Conservation (phyloP, 495 filamentous ascomycete genomes). For the Daldinia decipiens region DNA sequence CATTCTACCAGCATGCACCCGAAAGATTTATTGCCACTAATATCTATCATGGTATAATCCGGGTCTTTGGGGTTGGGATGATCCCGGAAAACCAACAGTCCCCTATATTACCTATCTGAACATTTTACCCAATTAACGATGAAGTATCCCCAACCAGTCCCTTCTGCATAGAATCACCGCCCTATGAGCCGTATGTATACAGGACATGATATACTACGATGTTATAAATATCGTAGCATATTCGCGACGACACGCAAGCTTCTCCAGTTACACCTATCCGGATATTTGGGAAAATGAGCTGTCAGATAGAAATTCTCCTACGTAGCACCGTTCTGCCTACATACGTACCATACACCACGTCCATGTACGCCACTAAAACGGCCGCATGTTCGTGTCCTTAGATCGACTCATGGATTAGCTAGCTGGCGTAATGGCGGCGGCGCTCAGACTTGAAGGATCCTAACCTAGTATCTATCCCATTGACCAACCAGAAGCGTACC, state of each 20-base stretch:
- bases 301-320: slow-evolving; percentile 14
- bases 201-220: background rate
- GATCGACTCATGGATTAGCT: slow-evolving; percentile 36
- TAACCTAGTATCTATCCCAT: slow-evolving; percentile 21
- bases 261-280: slow-evolving; percentile 11
- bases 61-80: background rate
- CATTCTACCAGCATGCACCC: background rate
- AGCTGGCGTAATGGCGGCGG: slow-evolving; percentile 21
- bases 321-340: background rate
- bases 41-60: background rate
- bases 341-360: slow-evolving; percentile 11
- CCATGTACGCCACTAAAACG: slow-evolving; percentile 12
- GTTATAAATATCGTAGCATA: background rate
- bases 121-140: background rate
- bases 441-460: slow-evolving; percentile 13
- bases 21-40: background rate
- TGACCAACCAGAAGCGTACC: slow-evolving; percentile 10
- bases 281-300: slow-evolving; percentile 14
- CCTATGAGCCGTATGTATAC: background rate
- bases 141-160: background rate
- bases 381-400: slow-evolving; percentile 11
- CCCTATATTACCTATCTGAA: background rate
- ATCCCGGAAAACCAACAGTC: background rate
- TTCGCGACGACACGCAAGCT: slow-evolving; percentile 5
- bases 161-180: background rate